Evolutionary conservation across 139 green algal genomes (phyloP).

Genomic region (Chlamydomonas sphaeroides): DNA sequence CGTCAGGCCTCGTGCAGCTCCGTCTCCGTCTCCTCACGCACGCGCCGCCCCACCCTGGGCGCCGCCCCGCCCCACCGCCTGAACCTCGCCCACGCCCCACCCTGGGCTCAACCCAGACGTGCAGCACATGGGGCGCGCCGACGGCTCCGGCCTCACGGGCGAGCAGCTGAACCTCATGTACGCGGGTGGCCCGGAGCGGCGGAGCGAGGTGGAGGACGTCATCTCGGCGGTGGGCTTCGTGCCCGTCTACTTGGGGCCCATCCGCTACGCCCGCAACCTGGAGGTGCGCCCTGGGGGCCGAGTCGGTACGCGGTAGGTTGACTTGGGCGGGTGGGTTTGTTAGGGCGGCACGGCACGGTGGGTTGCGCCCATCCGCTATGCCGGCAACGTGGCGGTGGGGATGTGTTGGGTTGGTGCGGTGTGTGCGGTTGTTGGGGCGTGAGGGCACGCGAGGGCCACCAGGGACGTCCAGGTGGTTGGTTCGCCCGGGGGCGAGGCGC

Average conservation of each 20-base stretch:
- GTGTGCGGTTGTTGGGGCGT: too few species aligned
- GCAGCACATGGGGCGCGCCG: constrained; percentile 37
- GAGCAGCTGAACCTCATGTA: constrained; percentile 46
- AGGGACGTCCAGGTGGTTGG: too few species aligned
- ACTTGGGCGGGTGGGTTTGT: neutral
- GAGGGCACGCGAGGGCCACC: too few species aligned
- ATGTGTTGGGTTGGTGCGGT: too few species aligned
- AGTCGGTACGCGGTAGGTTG: neutral
- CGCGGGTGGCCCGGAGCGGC: constrained; percentile 23
- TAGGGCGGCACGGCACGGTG: neutral
- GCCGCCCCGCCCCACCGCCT: too few species aligned
- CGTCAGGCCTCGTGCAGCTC: too few species aligned
- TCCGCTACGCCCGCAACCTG: constrained; percentile 53
- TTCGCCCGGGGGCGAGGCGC: too few species aligned
- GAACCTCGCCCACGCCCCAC: too few species aligned
- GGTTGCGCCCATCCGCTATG: neutral
- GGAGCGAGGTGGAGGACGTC: constrained; percentile 22
- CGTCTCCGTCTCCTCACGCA: too few species aligned
- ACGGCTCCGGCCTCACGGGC: constrained; percentile 12
- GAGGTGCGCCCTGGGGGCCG: constrained; percentile 25
- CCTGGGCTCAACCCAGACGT: neutral
- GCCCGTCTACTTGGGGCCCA: constrained; percentile 44
- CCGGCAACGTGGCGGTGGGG: too few species aligned
- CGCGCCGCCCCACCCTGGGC: too few species aligned
- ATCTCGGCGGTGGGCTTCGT: constrained; percentile 39